phyloP scores from a whole-genome alignment of 768 basidiomycete genomes.

The Infundibulicybe gibba region DNA sequence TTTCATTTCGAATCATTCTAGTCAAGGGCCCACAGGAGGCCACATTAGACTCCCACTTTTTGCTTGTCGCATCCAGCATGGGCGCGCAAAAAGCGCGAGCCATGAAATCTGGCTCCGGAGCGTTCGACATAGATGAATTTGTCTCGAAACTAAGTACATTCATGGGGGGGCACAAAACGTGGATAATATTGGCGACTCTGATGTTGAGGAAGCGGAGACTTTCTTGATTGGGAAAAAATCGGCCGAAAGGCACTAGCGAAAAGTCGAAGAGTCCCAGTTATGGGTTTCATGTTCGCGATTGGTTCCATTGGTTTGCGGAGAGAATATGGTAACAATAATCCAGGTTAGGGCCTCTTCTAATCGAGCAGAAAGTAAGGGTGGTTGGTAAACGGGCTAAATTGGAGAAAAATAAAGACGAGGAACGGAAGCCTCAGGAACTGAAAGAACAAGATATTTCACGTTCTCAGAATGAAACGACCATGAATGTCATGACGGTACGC shows the following conservation, averaged over 20 bases:
- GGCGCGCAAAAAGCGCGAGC: conserved; percentile 86
- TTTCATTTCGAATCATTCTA: conserved; percentile 16
- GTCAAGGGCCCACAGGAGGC: conserved; percentile 87
- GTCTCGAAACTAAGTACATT: conserved; percentile 68
- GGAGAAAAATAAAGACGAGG: conserved; percentile 69
- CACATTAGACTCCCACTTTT: conserved; percentile 81
- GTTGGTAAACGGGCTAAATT: conserved; percentile 58
- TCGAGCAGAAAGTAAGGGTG: conserved; percentile 79
- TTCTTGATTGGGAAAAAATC: conserved; percentile 81
- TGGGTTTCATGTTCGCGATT: conserved; percentile 77
- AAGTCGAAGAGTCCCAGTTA: conserved; percentile 72
- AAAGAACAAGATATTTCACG: conserved; percentile 79
- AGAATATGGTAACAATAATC: conserved; percentile 10
- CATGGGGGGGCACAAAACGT: conserved; percentile 65
- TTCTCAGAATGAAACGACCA: conserved; percentile 86
- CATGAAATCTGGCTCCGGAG: conserved; percentile 83
- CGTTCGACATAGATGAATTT: conserved; percentile 93
- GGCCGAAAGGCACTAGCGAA: conserved; percentile 82
- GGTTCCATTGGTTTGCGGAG: background rate
- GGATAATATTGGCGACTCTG: conserved; percentile 46
- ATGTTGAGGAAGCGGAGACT: conserved; percentile 49
- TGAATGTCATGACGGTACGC: conserved; percentile 73
- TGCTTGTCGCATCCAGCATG: conserved; percentile 74
- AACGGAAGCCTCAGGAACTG: conserved; percentile 73
- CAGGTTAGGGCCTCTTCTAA: conserved; percentile 89